These are phyloP conservation scores for Myxozyma neotropica DNA, from an alignment of 805 yeast species.

Conservation along the genomic window DNA sequence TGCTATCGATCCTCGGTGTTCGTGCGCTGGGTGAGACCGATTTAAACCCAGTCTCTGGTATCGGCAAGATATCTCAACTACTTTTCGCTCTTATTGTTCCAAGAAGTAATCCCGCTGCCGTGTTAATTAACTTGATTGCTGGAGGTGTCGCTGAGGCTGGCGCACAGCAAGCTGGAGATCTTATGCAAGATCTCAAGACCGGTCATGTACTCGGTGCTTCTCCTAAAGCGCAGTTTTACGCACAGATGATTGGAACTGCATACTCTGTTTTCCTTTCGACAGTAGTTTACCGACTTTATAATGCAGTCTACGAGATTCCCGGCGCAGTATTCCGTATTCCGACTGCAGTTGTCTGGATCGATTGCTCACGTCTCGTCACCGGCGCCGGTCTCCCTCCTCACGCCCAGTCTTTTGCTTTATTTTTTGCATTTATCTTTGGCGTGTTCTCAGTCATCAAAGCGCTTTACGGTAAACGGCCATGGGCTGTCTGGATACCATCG, in stretches of 20 bases:
- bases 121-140: conserved; percentile 82
- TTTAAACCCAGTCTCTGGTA: conserved; percentile 93
- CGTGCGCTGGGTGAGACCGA: conserved; percentile 97
- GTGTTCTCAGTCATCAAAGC: conserved; percentile 58
- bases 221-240: conserved; percentile 86
- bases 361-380: conserved; percentile 88
- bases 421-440: conserved; percentile 67
- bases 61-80: conserved; percentile 90
- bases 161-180: conserved; percentile 97
- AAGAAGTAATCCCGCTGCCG: conserved; percentile 71
- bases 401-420: conserved; percentile 65
- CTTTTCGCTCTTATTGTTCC: conserved; percentile 84
- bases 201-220: conserved; percentile 91
- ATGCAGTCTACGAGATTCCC: conserved; percentile 81
- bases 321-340: conserved; percentile 82
- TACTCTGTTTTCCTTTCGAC: conserved; percentile 83
- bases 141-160: conserved; percentile 99
- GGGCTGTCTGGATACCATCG: conserved; percentile 67
- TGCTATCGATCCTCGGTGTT: conserved; percentile 83
- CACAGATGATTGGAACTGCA: conserved; percentile 83
- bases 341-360: conserved; percentile 95
- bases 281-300: conserved; percentile 79
- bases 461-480: conserved; percentile 31
- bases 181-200: conserved; percentile 96
- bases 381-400: conserved; percentile 88